Evolutionary conservation across 805 yeast genomes (phyloP), one percentile per base, ranked within the genome.

Genomic region (Kodamaea lidongshanica): DNA sequence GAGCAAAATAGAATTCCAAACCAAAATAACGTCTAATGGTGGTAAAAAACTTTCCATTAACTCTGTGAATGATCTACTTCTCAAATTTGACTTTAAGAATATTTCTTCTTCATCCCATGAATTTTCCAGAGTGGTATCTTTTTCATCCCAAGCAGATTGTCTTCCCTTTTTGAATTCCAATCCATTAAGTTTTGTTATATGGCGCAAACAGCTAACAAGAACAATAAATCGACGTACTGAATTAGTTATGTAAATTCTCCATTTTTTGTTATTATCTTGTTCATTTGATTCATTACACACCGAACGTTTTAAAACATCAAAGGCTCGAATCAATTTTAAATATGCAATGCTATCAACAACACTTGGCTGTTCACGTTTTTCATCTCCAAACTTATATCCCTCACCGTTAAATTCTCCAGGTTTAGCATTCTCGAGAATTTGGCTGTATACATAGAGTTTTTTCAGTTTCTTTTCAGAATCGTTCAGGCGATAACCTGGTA

Each of bases 1-100:
- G 30, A 47, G 35, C 20, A 46, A 25, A 28, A 48, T 46, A 1
- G 49, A 37, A 26, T 50, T 45, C 55, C 54, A 50, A 8, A 50
- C 46, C 44, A 48, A 32, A 8, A 46, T 13, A 3, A 50, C 42
- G 30, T 50, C 55, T 24, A 50, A 32, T 3, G 53, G 52, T 2
- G 54, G 54, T 9, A 44, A 22, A 12, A 38, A n/a, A 12, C 23
- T 19, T 9, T 30, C 33, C 7, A 32, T 13, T 15, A 33, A 12
- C 9, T 26, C 17, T 12, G n/a, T 13, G 12, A 18, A 11, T 5
- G 18, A 18, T 13, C 23, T 19, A 17, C 26, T 27, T 12, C 27
- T 18, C 16, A 25, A 14, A 9, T 6, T 12, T 4, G 28, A 33
- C n/a, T n/a, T 13, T 18, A 14, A 22, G 26, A 20, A 38, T 6